Conservation (phyloP, 306 rosid species). For the Malus sieversii region DNA sequence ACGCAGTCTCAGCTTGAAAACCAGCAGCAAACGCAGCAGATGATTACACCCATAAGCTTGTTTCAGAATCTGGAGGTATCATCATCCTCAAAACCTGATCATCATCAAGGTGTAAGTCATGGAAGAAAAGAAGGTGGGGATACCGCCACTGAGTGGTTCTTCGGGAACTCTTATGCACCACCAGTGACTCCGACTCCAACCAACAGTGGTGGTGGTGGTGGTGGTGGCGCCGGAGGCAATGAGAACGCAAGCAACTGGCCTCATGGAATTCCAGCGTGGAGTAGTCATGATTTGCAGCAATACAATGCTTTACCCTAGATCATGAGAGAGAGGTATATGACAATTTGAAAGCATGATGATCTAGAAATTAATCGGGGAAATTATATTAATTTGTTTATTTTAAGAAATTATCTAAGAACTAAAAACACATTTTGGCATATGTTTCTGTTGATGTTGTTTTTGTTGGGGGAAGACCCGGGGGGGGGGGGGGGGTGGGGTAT, state of each 20-base stretch:
- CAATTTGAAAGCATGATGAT: neutral
- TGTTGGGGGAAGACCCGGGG: neutral
- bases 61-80: slow-evolving; percentile 36
- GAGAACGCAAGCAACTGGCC: slow-evolving; percentile 40
- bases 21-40: neutral
- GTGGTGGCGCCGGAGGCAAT: slow-evolving; percentile 9
- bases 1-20: slow-evolving; percentile 1
- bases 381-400: neutral
- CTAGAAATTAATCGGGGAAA: neutral
- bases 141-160: slow-evolving; percentile 72
- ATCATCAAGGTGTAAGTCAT: neutral
- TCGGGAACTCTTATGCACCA: slow-evolving; percentile 51
- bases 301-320: slow-evolving; percentile 71
- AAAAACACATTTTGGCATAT: slow-evolving; percentile 34
- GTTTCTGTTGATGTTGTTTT: slow-evolving; percentile 19
- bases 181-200: slow-evolving; percentile 48
- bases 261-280: slow-evolving; percentile 53
- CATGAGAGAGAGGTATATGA: neutral
- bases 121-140: slow-evolving; percentile 35
- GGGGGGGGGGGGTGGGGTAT: neutral
- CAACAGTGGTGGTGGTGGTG: slow-evolving; percentile 29
- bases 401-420: slow-evolving; percentile 3
- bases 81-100: neutral
- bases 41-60: slow-evolving; percentile 9
- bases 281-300: slow-evolving; percentile 50